A percentile compares a stretch with the other conserved stretches of the same genome.
These are phyloP conservation scores for Claviceps digitariae DNA, from an alignment of 2,329 filamentous ascomycete species.

Conservation along the genomic window DNA sequence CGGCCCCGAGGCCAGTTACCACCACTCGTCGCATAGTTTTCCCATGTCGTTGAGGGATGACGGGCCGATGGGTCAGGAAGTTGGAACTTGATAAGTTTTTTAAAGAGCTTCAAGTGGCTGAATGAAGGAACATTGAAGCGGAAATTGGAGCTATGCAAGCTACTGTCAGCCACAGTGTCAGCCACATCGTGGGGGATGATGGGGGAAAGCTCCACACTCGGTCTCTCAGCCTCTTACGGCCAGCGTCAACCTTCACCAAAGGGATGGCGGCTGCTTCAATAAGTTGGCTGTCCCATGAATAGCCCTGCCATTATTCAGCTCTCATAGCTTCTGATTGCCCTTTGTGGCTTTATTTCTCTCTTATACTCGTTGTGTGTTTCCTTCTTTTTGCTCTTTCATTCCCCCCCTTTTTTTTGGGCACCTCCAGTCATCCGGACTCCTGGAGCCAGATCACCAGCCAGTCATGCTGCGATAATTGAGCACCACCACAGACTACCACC, in stretches of 20 bases:
- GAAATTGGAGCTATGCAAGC: too few relatives aligned
- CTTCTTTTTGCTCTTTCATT: not conserved
- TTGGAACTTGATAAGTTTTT: not conserved
- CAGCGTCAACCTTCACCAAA: too few relatives aligned
- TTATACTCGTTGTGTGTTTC: not conserved
- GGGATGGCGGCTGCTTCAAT: not conserved
- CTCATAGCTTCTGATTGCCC: not conserved
- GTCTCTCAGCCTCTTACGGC: not conserved
- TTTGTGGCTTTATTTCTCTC: too few relatives aligned
- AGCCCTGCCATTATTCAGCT: not conserved
- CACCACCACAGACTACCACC: not conserved
- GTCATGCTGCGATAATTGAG: not conserved
- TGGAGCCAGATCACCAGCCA: not conserved
- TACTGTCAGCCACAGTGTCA: not conserved
- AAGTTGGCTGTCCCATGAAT: not conserved
- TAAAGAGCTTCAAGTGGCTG: too few relatives aligned
- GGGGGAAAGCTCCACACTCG: too few relatives aligned
- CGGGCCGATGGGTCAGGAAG: not conserved
- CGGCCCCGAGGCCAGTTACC: constrained; percentile 68
- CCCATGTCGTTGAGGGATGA: constrained; percentile 19
- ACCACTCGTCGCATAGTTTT: constrained; percentile 57
- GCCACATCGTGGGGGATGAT: not conserved
- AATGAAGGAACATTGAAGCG: too few relatives aligned
- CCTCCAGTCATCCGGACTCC: not conserved
- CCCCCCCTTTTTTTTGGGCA: too few relatives aligned